A percentile compares a stretch with the other conserved stretches of the same genome.
Conservation (phyloP, 495 filamentous ascomycete species). For the Rhizodiscina lignyota region DNA sequence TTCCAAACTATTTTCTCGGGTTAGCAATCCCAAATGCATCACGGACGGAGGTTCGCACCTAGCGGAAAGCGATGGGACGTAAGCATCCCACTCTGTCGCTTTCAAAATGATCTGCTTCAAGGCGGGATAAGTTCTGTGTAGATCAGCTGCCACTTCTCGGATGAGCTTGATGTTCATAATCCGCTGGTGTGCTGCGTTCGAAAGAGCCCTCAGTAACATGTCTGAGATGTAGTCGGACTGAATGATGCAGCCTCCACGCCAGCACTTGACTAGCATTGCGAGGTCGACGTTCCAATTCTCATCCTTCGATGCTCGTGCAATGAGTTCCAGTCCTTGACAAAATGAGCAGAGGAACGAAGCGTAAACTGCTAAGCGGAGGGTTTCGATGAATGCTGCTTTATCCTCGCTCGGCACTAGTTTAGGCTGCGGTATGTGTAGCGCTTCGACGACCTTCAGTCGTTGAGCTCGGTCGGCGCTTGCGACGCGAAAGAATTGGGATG, state of each 20-base stretch:
- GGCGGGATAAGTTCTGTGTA: conserved; percentile 2
- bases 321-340: conserved; percentile 51
- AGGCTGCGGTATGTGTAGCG: background rate
- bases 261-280: conserved; percentile 44
- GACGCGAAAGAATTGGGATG: conserved; percentile 48
- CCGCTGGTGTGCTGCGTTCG: background rate
- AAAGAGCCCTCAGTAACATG: conserved; percentile 27
- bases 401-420: conserved; percentile 15
- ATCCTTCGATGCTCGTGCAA: conserved; percentile 40
- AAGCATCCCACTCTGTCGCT: conserved; percentile 41
- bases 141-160: background rate
- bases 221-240: conserved; percentile 49
- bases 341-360: conserved; percentile 45
- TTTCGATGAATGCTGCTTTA: conserved; percentile 33
- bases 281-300: conserved; percentile 49
- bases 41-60: too few relatives aligned
- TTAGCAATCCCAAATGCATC: too few relatives aligned
- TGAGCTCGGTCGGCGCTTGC: conserved; percentile 36
- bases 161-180: background rate
- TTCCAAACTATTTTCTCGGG: too few relatives aligned
- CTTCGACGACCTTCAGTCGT: background rate
- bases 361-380: conserved; percentile 44
- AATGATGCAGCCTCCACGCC: conserved; percentile 63
- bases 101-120: conserved; percentile 43
- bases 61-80: conserved; percentile 46